Evolutionary conservation across 331 rosid genomes (phyloP).

Genomic region (Prunus yedoensis): DNA sequence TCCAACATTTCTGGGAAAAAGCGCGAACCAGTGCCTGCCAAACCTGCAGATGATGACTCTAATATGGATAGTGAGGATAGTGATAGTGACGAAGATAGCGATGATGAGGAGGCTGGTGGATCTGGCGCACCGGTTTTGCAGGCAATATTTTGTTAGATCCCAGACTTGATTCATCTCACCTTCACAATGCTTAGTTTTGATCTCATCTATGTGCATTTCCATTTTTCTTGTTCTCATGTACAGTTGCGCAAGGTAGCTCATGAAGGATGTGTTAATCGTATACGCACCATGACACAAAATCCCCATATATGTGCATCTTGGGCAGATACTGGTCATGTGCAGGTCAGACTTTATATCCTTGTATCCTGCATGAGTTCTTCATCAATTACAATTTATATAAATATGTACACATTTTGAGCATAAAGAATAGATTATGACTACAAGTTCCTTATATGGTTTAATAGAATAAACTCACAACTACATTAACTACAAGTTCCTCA

Average conservation of each 20-base stretch:
- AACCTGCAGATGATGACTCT: conserved; percentile 48
- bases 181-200: conserved; percentile 5
- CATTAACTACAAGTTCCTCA: neutral
- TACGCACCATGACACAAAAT: conserved; percentile 86
- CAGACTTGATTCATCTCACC: neutral
- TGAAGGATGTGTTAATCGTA: conserved; percentile 79
- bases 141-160: conserved; percentile 38
- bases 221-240: conserved; percentile 26
- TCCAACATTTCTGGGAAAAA: conserved; percentile 84
- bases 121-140: conserved; percentile 57
- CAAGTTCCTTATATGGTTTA: neutral
- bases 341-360: conserved; percentile 47
- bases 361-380: neutral
- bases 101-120: conserved; percentile 52
- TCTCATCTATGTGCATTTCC: conserved; percentile 8
- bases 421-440: neutral
- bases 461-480: neutral
- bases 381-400: neutral
- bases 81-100: conserved; percentile 74
- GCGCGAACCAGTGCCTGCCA: conserved; percentile 62
- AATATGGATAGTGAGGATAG: conserved; percentile 69
- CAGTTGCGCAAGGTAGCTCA: conserved; percentile 85
- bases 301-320: conserved; percentile 93
- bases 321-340: conserved; percentile 80
- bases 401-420: neutral